A percentile compares a stretch with the other conserved stretches of the same genome.
phyloP scores from a whole-genome alignment of 2,329 filamentous ascomycete genomes.

The Fusarium xylarioides region DNA sequence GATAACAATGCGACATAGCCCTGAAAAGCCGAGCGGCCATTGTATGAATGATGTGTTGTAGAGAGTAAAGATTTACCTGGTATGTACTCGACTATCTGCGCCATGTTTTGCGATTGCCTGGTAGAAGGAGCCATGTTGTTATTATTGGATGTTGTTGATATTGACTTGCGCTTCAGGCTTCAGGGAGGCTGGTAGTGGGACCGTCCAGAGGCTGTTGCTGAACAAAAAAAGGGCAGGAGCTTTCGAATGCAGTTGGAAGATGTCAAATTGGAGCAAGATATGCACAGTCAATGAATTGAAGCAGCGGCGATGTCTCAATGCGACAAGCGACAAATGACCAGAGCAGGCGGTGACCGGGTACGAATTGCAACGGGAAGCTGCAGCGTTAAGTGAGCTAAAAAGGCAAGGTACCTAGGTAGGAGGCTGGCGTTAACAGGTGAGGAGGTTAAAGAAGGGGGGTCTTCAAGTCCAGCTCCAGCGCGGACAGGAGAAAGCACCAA shows the following conservation, averaged over 20 bases:
- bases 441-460: background rate
- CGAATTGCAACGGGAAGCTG: constrained; percentile 26
- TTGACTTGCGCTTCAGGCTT: constrained; percentile 41
- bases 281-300: constrained; percentile 18
- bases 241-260: constrained; percentile 5
- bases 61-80: constrained; percentile 69
- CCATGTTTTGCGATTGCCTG: constrained; percentile 68
- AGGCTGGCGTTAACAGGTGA: constrained; percentile 1
- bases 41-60: constrained; percentile 11
- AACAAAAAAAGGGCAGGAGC: background rate
- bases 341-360: constrained; percentile 37
- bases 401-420: background rate
- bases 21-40: constrained; percentile 17
- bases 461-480: constrained; percentile 25
- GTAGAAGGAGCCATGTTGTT: constrained; percentile 61
- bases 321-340: constrained; percentile 15
- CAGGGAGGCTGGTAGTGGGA: constrained; percentile 14
- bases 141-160: constrained; percentile 8
- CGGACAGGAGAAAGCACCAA: constrained; percentile 34
- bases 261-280: constrained; percentile 8
- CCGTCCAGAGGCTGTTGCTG: constrained; percentile 1
- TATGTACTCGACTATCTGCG: constrained; percentile 95
- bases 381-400: constrained; percentile 21
- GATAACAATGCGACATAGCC: constrained; percentile 48
- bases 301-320: constrained; percentile 20